Base-by-base conservation (phyloP, 345 rosid species). In the Tarenaya hassleriana region DNA sequence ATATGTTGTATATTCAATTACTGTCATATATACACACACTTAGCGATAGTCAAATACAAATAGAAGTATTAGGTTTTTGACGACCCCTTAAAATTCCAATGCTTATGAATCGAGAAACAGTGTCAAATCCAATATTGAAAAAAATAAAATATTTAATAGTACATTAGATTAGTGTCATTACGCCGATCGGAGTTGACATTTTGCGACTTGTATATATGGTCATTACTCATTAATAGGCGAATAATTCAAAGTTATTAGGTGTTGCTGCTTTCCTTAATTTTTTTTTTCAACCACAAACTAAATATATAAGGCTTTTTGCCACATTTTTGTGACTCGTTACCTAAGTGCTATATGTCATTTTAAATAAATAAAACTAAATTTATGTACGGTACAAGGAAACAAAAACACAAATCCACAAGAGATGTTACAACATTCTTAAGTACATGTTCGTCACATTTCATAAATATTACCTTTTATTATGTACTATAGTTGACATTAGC, bases 81-180 rank as follows among this genome's bases (percentile, higher is more conserved):
- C 35, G 11, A n/a, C 8, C 18, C 52, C 19, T 33, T 16, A 34
- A 50, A 56, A 41, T 56, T 55, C 48, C 62, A 56, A 49, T 17
- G 45, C 14, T 48, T 21, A 55, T n/a, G n/a, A n/a, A n/a, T 34
- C 34, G 9, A 18, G 41, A 62, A 56, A 55, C 56, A 55, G 68
- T 56, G 56, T 43, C 27, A 64, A 37, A 21, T 64, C 68, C 68
- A 64, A 64, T 34, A 56, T 50, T 48, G 32, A 63, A 21, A 48
- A 20, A 49, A 32, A 40, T 14, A 18, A 41, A 32, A 43, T 39
- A 29, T 24, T 24, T 41, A 61, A 18, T 49, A 32, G 42, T 19
- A 17, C 27, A 54, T 46, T 54, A 39, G 35, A 56, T 56, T 50
- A 42, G 62, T 63, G 57, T 55, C 48, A 48, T 41, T 56, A 47